Evolutionary conservation across 805 yeast species (phyloP).

Genomic region (Pichia pseudocactophila): DNA sequence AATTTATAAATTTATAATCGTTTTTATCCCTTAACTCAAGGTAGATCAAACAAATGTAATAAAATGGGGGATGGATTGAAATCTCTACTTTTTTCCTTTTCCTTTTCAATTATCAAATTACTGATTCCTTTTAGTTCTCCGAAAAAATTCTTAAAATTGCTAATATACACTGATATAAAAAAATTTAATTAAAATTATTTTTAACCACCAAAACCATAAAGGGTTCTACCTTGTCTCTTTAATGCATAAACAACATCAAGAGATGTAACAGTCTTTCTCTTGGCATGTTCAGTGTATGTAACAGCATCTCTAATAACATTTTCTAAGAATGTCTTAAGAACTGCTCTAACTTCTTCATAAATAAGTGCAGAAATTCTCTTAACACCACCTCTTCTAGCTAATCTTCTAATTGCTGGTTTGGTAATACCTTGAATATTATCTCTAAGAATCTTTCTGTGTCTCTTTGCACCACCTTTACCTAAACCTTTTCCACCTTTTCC

Average conservation of each 20-base stretch:
- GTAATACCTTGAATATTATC: conserved; percentile 99
- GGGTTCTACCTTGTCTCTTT: conserved; percentile 99
- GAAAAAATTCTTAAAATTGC: no score
- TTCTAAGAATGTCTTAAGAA: conserved; percentile 90
- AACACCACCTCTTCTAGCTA: conserved; percentile 99
- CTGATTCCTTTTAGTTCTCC: neutral
- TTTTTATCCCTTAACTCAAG: no score
- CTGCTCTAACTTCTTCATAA: conserved; percentile 98
- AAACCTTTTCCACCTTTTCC: conserved; percentile 99
- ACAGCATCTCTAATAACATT: conserved; percentile 98
- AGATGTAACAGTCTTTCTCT: conserved; percentile 99
- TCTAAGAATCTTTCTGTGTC: conserved; percentile 99
- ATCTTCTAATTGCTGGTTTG: conserved; percentile 99
- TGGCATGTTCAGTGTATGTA: conserved; percentile 99
- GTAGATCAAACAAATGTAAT: no score
- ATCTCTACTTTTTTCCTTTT: no score
- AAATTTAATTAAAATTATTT: conserved; percentile 4
- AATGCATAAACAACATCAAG: conserved; percentile 97
- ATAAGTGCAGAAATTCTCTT: conserved; percentile 98
- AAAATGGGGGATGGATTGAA: no score
- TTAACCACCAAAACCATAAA: conserved; percentile 99
- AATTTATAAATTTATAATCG: neutral
- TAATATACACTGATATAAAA: conserved; percentile 8
- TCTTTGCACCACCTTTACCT: conserved; percentile 99
- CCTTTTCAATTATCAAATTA: no score